These are phyloP conservation scores for Penstemon barbatus DNA, from an alignment of 257 asterid genomes.

Conservation along the genomic window DNA sequence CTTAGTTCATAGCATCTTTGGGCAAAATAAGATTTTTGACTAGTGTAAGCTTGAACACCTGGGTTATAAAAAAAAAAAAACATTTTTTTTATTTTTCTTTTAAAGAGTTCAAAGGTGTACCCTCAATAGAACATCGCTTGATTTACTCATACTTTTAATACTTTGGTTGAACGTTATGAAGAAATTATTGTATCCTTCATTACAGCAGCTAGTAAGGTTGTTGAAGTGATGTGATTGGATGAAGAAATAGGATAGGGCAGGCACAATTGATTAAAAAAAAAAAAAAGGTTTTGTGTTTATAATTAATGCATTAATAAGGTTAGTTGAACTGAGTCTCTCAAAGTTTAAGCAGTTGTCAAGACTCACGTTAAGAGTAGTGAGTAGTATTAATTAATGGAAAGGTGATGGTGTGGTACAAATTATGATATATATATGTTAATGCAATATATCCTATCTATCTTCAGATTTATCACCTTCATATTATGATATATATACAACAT, in stretches of 20 bases:
- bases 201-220: neutral
- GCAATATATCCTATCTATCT: neutral
- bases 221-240: conserved; percentile 16
- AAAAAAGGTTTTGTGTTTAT: conserved; percentile 2
- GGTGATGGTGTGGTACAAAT: conserved; percentile 7
- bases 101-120: too few species aligned
- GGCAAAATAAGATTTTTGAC: too few species aligned
- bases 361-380: neutral
- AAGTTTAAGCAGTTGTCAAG: conserved; percentile 11
- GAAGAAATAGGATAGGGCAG: neutral
- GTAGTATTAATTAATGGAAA: conserved; percentile 7
- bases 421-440: neutral
- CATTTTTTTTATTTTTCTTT: too few species aligned
- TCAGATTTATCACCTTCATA: conserved; percentile 5
- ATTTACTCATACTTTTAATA: too few species aligned
- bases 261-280: conserved; percentile 24
- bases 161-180: too few species aligned
- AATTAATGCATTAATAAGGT: conserved; percentile 24
- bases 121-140: too few species aligned
- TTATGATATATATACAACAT: too few species aligned
- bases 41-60: too few species aligned
- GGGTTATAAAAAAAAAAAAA: too few species aligned
- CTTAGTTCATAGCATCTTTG: too few species aligned
- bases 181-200: neutral
- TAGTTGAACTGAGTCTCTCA: conserved; percentile 32